These are phyloP conservation scores for Rhodotorula sp. DNA, from an alignment of 1,284 basidiomycete genomes.

Conservation along the genomic window DNA sequence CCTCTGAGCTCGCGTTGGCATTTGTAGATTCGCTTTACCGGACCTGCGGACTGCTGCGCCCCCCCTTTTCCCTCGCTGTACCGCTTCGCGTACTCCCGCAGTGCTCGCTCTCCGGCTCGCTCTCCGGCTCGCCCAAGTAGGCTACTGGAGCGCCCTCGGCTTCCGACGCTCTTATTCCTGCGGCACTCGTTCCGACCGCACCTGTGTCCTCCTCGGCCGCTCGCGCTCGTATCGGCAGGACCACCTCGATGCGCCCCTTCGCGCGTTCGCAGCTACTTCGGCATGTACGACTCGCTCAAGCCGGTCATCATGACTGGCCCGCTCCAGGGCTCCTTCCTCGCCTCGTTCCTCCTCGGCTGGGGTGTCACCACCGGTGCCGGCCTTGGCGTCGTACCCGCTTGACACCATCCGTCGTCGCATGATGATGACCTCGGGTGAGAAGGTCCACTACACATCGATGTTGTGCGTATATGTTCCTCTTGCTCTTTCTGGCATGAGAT, in stretches of 20 bases:
- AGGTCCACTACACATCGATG: slow-evolving; percentile 66
- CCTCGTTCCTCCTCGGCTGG: slow-evolving; percentile 66
- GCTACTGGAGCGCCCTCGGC: no score
- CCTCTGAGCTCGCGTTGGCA: neutral
- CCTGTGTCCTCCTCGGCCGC: no score
- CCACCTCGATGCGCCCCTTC: no score
- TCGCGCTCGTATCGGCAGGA: no score
- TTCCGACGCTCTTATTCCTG: no score
- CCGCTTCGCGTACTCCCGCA: no score
- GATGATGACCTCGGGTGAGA: slow-evolving; percentile 71
- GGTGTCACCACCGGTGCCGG: slow-evolving; percentile 94
- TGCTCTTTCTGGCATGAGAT: neutral
- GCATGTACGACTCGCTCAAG: slow-evolving; percentile 75
- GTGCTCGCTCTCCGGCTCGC: no score
- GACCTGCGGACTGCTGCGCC: no score
- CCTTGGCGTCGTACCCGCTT: slow-evolving; percentile 91
- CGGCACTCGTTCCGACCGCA: no score
- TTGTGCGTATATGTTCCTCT: slow-evolving; percentile 45
- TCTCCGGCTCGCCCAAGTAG: no score
- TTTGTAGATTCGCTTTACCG: no score
- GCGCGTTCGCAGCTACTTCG: slow-evolving; percentile 56
- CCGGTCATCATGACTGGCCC: slow-evolving; percentile 86
- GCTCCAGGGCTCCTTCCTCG: slow-evolving; percentile 85
- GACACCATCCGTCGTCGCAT: slow-evolving; percentile 77
- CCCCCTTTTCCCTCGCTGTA: no score